Conservation (phyloP, 345 rosid genomes). For the Salix arbutifolia region DNA sequence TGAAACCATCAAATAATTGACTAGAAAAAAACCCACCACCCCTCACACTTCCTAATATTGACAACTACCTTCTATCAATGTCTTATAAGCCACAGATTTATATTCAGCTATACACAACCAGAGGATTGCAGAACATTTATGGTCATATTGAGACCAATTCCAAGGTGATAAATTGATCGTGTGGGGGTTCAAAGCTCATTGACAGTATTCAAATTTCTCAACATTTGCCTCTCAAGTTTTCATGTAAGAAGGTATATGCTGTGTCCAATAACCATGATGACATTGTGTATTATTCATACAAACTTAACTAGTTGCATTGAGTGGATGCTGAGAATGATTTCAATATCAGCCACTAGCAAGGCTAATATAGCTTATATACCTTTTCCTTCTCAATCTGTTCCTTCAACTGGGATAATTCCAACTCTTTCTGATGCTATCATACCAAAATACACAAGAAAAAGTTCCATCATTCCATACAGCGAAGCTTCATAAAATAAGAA, state of each 20-base stretch:
- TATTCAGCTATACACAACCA: background rate
- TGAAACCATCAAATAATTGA: background rate
- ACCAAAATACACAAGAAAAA: slow-evolving; percentile 18
- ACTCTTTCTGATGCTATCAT: slow-evolving; percentile 72
- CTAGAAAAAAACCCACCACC: background rate
- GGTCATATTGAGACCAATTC: too few species aligned
- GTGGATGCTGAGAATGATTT: background rate
- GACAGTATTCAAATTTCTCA: too few species aligned
- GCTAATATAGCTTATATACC: slow-evolving; percentile 36
- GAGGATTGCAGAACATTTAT: background rate
- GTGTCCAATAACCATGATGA: too few species aligned
- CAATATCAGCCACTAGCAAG: background rate
- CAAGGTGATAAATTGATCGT: too few species aligned
- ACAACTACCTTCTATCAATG: background rate
- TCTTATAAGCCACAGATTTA: background rate
- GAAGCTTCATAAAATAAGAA: background rate
- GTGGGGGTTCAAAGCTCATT: background rate
- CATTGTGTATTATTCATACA: too few species aligned
- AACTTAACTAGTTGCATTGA: background rate
- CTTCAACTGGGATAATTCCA: slow-evolving; percentile 69
- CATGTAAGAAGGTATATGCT: too few species aligned
- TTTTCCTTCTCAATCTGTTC: slow-evolving; percentile 84
- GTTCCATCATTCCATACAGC: slow-evolving; percentile 3
- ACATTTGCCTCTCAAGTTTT: too few species aligned
- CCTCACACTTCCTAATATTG: background rate